Base-by-base conservation (phyloP, 1,139 yeast species). In the Taphrina confusa region DNA sequence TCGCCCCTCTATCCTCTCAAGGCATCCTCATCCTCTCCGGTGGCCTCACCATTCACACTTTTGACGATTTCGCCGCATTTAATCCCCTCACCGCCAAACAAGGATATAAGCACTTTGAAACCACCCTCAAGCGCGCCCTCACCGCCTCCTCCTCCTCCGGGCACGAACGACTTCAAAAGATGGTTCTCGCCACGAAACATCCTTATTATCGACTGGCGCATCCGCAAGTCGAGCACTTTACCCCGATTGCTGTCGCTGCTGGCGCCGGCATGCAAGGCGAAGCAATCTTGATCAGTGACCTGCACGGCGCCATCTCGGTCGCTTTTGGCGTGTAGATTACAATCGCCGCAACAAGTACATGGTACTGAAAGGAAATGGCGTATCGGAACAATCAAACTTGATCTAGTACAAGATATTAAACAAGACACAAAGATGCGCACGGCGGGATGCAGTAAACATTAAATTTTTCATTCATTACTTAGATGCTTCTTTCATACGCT, bases 11-110 rank as follows among this genome's bases (percentile, higher is more conserved):
- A 65, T 76, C 90, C 65, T 74, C 76, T 3, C 73, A 80, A 58
- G 76, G 80, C 67, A 75, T 87, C 72, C 42, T 74, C 69, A 71
- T 87, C 3, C 69, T 87, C 3, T 79, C 83, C 62, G 84, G 91
- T 0, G 95, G 95, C 1, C 84, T 85, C 87, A 76, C 87, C 4
- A 94, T 86, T 14, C 95, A 87, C 71, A 87, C 87, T 67, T 75
- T 87, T 52, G 67, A 81, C 40, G 91, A 86, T 64, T 46, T 82
- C 22, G 73, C 54, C 22, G 60, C 61, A 33, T 64, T 64, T 42
- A 79, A 11, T 30, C 70, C 2, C 56, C 67, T 25, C 54, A 64
- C 60, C 67, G 44, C 68, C 73, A 28, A 25, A 11, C 51, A 28
- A 5, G 61, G 23, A 57, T 62, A 75, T 4, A 68, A 71, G 52